These are phyloP conservation scores for Euphorbia schlechtendalii DNA, from an alignment of 441 rosid species.

Conservation along the genomic window DNA sequence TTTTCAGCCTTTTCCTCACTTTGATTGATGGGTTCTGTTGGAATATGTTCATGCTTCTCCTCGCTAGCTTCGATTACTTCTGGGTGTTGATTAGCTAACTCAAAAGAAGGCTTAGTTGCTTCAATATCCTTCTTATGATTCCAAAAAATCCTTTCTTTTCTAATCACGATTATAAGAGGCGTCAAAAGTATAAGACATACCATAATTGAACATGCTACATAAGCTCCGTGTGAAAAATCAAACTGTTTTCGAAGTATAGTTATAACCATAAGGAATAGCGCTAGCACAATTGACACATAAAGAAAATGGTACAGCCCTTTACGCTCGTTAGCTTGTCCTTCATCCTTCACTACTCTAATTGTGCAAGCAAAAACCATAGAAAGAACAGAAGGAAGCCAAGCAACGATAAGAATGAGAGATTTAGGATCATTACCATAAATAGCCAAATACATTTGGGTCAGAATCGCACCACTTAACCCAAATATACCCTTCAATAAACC, in stretches of 20 bases:
- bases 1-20: no score
- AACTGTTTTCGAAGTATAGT: slow-evolving; percentile 43
- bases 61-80: no score
- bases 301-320: slow-evolving; percentile 56
- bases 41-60: no score
- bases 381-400: slow-evolving; percentile 75
- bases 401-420: slow-evolving; percentile 66
- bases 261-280: no score
- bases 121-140: slow-evolving; percentile 30
- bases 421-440: no score
- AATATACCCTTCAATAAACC: slow-evolving; percentile 78
- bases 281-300: slow-evolving; percentile 46
- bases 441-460: slow-evolving; percentile 78
- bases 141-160: slow-evolving; percentile 58
- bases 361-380: slow-evolving; percentile 65
- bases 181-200: slow-evolving; percentile 48
- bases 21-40: no score
- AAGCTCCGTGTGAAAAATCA: slow-evolving; percentile 40
- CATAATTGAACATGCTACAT: slow-evolving; percentile 37
- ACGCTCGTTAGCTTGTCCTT: slow-evolving; percentile 50
- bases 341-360: slow-evolving; percentile 41
- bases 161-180: slow-evolving; percentile 49
- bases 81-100: no score
- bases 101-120: slow-evolving; percentile 11
- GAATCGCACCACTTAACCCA: slow-evolving; percentile 79